Percentiles rank a stretch among this genome's conserved stretches.
These are phyloP conservation scores for Thermomucor indicae-seudaticae DNA, from an alignment of 371 early-diverging fungal genomes.

Conservation along the genomic window DNA sequence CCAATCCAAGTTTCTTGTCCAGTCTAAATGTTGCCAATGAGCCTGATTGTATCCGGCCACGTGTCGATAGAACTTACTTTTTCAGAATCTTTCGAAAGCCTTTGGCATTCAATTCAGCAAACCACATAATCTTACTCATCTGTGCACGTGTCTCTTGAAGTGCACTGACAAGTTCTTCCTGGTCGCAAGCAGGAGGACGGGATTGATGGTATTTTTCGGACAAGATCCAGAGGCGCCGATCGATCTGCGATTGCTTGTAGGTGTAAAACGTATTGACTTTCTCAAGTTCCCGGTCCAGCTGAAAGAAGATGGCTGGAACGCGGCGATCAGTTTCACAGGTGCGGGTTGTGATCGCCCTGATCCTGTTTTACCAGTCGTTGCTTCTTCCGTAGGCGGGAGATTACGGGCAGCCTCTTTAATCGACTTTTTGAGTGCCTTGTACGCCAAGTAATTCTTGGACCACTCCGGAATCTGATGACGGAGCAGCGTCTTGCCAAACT, in stretches of 20 bases:
- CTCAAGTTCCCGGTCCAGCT: slow-evolving; percentile 64
- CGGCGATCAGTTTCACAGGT: background rate
- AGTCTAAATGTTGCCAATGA: slow-evolving; percentile 32
- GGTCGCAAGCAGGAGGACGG: slow-evolving; percentile 6
- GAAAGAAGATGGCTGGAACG: slow-evolving; percentile 53
- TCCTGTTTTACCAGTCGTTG: slow-evolving; percentile 33
- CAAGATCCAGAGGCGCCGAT: slow-evolving; percentile 60
- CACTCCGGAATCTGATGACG: slow-evolving; percentile 69
- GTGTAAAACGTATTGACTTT: slow-evolving; percentile 64
- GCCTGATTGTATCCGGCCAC: background rate
- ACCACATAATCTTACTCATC: slow-evolving; percentile 58
- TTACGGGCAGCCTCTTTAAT: slow-evolving; percentile 51
- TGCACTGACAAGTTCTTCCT: slow-evolving; percentile 51
- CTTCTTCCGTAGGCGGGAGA: slow-evolving; percentile 32
- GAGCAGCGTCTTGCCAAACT: slow-evolving; percentile 66
- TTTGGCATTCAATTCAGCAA: slow-evolving; percentile 61
- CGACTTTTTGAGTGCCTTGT: slow-evolving; percentile 64
- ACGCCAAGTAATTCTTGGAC: slow-evolving; percentile 61
- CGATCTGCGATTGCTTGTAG: slow-evolving; percentile 55
- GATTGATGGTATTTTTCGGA: slow-evolving; percentile 48
- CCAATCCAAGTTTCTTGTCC: slow-evolving; percentile 54
- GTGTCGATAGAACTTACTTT: slow-evolving; percentile 47
- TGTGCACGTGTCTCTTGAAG: slow-evolving; percentile 57
- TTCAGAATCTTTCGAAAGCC: slow-evolving; percentile 71
- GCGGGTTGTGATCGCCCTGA: background rate